Conservation (phyloP, 768 basidiomycete species). For the Melanogaster broomeanus region DNA sequence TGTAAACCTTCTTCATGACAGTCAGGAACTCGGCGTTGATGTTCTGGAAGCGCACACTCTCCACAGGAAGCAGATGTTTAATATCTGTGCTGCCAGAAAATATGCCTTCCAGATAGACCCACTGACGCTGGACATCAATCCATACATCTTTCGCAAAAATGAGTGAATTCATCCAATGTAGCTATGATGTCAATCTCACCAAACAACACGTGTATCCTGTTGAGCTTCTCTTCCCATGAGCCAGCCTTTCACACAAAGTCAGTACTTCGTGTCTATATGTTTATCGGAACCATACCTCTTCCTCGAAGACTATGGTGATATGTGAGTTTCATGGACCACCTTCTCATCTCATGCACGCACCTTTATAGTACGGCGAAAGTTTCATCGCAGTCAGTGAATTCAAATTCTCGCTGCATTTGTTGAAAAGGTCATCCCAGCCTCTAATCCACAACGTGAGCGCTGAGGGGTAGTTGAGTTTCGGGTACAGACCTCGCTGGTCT, state of each 20-base stretch:
- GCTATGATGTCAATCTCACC: constrained; percentile 48
- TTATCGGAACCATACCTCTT: constrained; percentile 56
- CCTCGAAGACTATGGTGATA: constrained; percentile 69
- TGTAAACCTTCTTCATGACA: constrained; percentile 99
- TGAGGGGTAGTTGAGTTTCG: too few relatives aligned
- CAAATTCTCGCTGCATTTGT: constrained; percentile 95
- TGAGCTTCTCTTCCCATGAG: constrained; percentile 96
- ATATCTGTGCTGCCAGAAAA: constrained; percentile 99
- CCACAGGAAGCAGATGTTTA: constrained; percentile 97
- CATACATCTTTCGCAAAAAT: constrained; percentile 74
- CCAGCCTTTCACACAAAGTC: constrained; percentile 52
- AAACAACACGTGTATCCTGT: constrained; percentile 94
- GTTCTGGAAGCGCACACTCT: constrained; percentile 94
- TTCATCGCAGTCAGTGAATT: constrained; percentile 98
- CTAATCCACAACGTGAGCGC: constrained; percentile 51
- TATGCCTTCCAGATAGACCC: constrained; percentile 99
- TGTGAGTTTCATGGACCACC: constrained; percentile 15
- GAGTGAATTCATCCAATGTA: background rate
- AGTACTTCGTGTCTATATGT: background rate
- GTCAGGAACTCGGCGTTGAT: constrained; percentile 98
- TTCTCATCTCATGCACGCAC: constrained; percentile 37
- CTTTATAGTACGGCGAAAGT: constrained; percentile 97
- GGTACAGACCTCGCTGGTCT: background rate
- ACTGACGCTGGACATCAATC: constrained; percentile 99
- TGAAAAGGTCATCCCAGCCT: constrained; percentile 97